Conservation (phyloP, 805 yeast genomes). For the Candida lessepsii region DNA sequence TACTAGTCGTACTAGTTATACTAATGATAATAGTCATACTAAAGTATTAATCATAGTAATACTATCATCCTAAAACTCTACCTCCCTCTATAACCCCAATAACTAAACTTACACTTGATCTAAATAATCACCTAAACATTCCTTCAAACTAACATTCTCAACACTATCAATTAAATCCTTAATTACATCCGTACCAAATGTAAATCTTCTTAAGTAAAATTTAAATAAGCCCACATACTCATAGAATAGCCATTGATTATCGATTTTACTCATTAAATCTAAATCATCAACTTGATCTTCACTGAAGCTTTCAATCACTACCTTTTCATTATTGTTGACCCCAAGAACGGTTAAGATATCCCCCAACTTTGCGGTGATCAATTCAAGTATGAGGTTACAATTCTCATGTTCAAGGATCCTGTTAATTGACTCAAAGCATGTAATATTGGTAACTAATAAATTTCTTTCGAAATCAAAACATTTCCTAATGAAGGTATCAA, state of each 20-base stretch:
- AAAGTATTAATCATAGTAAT: too few species aligned
- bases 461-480: conserved; percentile 27
- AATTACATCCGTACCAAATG: conserved; percentile 57
- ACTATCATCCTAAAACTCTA: too few species aligned
- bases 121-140: conserved; percentile 16
- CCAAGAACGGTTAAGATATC: background rate
- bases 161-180: conserved; percentile 16
- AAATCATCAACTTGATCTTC: conserved; percentile 25
- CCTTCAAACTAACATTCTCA: conserved; percentile 21
- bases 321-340: conserved; percentile 12
- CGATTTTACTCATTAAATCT: conserved; percentile 26
- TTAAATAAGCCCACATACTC: conserved; percentile 44
- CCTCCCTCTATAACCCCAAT: too few species aligned
- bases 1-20: too few species aligned
- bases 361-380: background rate
- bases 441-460: conserved; percentile 38
- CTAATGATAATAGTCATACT: too few species aligned
- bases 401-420: conserved; percentile 25
- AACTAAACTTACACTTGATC: background rate
- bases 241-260: conserved; percentile 41
- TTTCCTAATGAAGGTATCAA: conserved; percentile 27
- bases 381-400: background rate
- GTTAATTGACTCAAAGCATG: conserved; percentile 44
- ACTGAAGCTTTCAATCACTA: conserved; percentile 23
- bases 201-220: conserved; percentile 30